Percentiles rank a stretch among this genome's conserved stretches.
phyloP scores from a whole-genome alignment of 495 filamentous ascomycete genomes.

The Podospora pseudoanserina region DNA sequence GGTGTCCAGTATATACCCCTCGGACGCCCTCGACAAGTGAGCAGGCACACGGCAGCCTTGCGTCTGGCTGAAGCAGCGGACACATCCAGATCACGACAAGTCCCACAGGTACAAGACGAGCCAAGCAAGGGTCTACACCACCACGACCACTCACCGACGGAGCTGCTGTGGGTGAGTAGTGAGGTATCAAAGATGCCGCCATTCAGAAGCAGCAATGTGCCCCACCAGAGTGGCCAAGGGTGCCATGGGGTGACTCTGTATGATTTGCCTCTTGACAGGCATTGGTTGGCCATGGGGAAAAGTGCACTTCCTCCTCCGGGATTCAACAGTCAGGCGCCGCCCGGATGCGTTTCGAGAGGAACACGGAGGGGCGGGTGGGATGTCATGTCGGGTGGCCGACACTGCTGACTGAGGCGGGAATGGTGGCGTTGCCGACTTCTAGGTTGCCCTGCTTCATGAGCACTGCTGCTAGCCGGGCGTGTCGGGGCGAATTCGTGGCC shows the following conservation, averaged over 20 bases:
- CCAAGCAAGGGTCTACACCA: slow-evolving; percentile 1
- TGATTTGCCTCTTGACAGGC: not conserved
- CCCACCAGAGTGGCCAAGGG: not conserved
- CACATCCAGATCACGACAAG: not conserved
- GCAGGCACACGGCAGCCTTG: not conserved
- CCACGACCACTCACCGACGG: not conserved
- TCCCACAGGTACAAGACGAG: not conserved
- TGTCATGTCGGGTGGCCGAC: not conserved
- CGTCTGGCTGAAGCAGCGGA: not conserved
- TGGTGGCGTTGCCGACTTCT: not conserved
- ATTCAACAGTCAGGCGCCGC: not conserved
- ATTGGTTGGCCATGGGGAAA: not conserved
- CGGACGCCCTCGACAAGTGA: not conserved
- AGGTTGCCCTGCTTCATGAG: not conserved
- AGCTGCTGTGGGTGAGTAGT: not conserved
- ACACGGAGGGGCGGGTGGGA: no score
- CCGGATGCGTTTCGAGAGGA: not conserved
- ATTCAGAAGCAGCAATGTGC: not conserved
- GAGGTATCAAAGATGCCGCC: not conserved
- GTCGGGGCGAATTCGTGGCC: no score
- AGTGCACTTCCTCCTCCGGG: not conserved
- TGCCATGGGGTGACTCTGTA: not conserved
- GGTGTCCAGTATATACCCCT: not conserved
- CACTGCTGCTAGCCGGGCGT: not conserved
- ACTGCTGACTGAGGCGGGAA: slow-evolving; percentile 4